Conservation (phyloP, 768 basidiomycete species). For the Tulasnella sp. region DNA sequence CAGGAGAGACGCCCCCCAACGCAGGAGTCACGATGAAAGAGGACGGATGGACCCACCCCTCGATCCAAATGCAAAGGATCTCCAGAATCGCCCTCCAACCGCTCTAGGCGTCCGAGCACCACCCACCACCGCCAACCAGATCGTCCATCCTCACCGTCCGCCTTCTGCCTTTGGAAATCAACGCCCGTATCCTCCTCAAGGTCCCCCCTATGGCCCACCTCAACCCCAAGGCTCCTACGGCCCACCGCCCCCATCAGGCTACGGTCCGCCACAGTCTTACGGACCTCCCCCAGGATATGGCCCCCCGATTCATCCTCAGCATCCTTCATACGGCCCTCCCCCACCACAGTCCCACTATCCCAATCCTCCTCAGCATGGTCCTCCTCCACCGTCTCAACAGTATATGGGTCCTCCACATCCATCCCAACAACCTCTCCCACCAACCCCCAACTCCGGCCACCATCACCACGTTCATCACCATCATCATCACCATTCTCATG, state of each 20-base stretch:
- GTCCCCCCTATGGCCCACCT: background rate
- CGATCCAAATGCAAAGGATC: background rate
- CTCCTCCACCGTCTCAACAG: background rate
- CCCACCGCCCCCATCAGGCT: constrained; percentile 2
- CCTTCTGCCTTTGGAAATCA: constrained; percentile 11
- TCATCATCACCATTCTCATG: constrained; percentile 13
- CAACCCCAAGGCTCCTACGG: background rate
- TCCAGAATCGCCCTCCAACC: background rate
- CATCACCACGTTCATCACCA: constrained; percentile 16
- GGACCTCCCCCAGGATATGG: background rate
- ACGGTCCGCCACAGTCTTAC: background rate
- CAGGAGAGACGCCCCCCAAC: background rate
- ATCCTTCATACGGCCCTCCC: background rate
- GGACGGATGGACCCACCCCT: background rate
- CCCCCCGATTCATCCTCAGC: constrained; percentile 2
- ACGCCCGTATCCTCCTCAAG: background rate
- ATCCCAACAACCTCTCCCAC: constrained; percentile 3
- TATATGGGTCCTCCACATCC: constrained; percentile 8
- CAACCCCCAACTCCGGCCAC: background rate
- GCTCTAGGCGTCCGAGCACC: background rate
- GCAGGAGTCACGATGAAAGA: background rate
- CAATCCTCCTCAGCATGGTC: background rate
- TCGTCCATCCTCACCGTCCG: background rate
- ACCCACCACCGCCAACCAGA: background rate
- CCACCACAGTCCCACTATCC: background rate